Conservation (phyloP, 306 rosid genomes). For the Albizia julibrissin region DNA sequence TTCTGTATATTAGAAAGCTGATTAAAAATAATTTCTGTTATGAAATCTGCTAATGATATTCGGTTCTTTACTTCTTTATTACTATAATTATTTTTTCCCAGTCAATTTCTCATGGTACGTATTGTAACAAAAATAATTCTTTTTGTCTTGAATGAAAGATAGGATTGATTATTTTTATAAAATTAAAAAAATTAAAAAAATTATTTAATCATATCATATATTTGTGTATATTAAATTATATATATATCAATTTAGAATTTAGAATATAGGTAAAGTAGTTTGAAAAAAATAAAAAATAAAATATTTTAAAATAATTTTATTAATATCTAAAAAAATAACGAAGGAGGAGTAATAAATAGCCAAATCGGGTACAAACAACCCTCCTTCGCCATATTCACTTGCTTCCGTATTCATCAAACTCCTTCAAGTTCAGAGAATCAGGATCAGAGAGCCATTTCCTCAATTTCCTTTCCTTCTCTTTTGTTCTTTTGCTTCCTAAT, state of each 20-base stretch:
- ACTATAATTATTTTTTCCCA: background rate
- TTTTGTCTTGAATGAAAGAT: fast-evolving
- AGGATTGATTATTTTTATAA: no score
- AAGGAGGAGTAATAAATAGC: conserved; percentile 37
- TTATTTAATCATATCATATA: no score
- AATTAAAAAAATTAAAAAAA: no score
- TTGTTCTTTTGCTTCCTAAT: conserved; percentile 20
- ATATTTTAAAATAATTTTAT: no score
- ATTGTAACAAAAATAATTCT: background rate
- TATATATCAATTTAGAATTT: no score
- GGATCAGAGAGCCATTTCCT: background rate
- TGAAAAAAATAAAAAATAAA: no score
- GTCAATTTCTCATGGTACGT: background rate
- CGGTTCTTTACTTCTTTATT: background rate
- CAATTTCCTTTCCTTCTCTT: background rate
- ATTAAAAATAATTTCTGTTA: background rate
- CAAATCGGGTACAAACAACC: conserved; percentile 38
- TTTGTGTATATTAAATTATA: no score
- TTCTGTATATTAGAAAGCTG: background rate
- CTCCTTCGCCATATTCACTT: conserved; percentile 25
- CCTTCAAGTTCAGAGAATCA: conserved; percentile 15
- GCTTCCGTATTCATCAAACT: background rate
- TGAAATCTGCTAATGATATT: background rate
- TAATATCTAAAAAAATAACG: no score
- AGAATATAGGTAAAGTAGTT: no score